Evolutionary conservation across 2,329 filamentous ascomycete genomes (phyloP), one percentile per base, ranked within the genome.

Genomic region (Ceratocystis smalleyi): DNA sequence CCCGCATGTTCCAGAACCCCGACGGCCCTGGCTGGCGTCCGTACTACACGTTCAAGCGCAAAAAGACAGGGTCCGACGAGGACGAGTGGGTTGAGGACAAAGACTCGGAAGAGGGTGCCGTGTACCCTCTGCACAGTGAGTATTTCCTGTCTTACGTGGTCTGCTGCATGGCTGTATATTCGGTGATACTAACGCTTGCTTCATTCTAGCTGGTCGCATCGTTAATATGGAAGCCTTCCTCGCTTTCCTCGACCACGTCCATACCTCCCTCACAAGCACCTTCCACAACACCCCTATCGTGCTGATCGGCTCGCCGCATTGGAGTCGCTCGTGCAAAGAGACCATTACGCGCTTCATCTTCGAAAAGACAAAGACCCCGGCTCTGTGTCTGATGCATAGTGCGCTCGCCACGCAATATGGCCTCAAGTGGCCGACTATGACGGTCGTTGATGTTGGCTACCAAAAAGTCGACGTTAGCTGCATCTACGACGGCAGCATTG

Each of bases 241-340:
- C 68, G 92, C 94, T 40, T 86, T 97, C 70, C 83, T 99, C 71
- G 88, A 91, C 64, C 89, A 99, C 73, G 87, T 97, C 68, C 89
- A 96, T 79, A 86, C 89, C 74, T 83, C 88, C 59, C 82, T 99
- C 66, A 94, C 90, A 67, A 91, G 90, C 30, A 90, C 89, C 2
- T 94, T 96, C 73, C 94, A 97, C 76, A 96, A 96, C 76, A 96
- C 92, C 0, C 91, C 94, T 1, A 89, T 99, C 68, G 81, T 97
- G 73, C 83, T 99, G 68, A 87, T 97, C 74, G 83, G 88, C 6
- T 89, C 95, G 69, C 91, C 94, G 3, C 86, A 86, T 69, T 99
- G 94, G 92, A 91, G 90, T 3, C 84, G 88, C 7, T 86, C 87
- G 67, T 91, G 96, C 74, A 87, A 87, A 72, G 92, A 97, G 75